Evolutionary conservation across 768 basidiomycete genomes (phyloP).

Genomic region (Scleroderma citrinum): DNA sequence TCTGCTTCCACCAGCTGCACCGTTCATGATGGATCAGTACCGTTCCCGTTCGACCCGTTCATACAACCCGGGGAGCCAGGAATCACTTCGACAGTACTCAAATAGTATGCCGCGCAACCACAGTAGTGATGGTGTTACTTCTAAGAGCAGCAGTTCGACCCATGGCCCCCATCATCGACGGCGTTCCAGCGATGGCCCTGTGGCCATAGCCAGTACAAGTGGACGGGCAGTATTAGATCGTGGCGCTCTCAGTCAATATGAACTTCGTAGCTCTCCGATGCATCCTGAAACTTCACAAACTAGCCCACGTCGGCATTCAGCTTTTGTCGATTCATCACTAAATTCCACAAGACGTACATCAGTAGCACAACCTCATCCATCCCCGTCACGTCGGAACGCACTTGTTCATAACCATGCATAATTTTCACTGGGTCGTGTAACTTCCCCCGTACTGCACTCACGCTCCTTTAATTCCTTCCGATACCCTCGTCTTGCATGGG

Average conservation of each 20-base stretch:
- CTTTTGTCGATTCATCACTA: too few species aligned
- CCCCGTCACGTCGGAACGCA: constrained; percentile 13
- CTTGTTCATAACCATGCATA: constrained; percentile 15
- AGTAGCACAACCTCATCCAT: constrained; percentile 9
- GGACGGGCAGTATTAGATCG: constrained; percentile 6
- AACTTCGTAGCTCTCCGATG: constrained; percentile 10
- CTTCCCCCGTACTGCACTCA: constrained; percentile 4
- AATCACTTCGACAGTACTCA: constrained; percentile 19
- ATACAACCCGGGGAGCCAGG: constrained; percentile 25
- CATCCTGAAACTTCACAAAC: constrained; percentile 8
- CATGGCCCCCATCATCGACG: constrained; percentile 20
- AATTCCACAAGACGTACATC: constrained; percentile 14
- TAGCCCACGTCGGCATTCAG: neutral
- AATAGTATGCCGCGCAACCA: constrained; percentile 17
- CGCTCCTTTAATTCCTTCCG: constrained; percentile 21
- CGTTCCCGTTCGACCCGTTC: constrained; percentile 34
- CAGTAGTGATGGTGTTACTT: constrained; percentile 19
- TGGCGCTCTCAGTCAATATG: constrained; percentile 12
- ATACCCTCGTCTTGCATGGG: constrained; percentile 18
- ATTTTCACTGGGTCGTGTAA: constrained; percentile 7
- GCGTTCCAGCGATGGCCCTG: constrained; percentile 27
- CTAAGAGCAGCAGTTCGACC: constrained; percentile 12
- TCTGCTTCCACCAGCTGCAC: constrained; percentile 64
- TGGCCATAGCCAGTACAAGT: constrained; percentile 4
- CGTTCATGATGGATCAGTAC: constrained; percentile 67